Evolutionary conservation across 139 green algal genomes (phyloP).

Genomic region (Chlamydomonas sphaeroides): DNA sequence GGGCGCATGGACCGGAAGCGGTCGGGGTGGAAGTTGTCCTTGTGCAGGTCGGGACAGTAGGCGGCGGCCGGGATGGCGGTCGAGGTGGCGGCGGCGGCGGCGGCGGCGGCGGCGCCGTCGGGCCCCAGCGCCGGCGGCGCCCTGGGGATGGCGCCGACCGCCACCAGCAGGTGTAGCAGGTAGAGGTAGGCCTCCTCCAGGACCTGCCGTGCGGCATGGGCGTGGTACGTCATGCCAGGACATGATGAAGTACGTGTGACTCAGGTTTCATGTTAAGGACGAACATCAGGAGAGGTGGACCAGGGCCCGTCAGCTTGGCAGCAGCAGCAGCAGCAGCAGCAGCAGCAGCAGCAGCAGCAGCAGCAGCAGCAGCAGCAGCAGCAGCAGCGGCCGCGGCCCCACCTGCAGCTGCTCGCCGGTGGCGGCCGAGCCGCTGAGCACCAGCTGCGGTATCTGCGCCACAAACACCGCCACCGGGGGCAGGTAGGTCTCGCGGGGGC

Average conservation of each 20-base stretch:
- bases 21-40: slow-evolving; percentile 30
- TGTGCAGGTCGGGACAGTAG: slow-evolving; percentile 26
- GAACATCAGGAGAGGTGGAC: too few species aligned
- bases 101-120: background rate
- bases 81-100: background rate
- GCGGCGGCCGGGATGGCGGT: background rate
- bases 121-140: background rate
- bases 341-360: too few species aligned
- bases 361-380: slow-evolving; percentile 37
- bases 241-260: too few species aligned
- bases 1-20: background rate
- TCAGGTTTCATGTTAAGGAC: too few species aligned
- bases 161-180: slow-evolving; percentile 36
- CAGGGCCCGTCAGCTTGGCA: too few species aligned
- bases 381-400: slow-evolving; percentile 26
- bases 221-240: too few species aligned
- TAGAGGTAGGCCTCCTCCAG: slow-evolving; percentile 42
- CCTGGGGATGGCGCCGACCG: slow-evolving; percentile 20
- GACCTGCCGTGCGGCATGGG: too few species aligned
- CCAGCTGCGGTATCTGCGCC: slow-evolving; percentile 30
- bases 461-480: slow-evolving; percentile 47
- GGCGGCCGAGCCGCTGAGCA: background rate
- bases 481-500: slow-evolving; percentile 44
- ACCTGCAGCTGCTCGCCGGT: background rate
- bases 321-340: too few species aligned